Percentiles rank a stretch among this genome's conserved stretches.
Evolutionary conservation across 2,329 filamentous ascomycete species (phyloP).

Genomic region (Monosporascus sp.): DNA sequence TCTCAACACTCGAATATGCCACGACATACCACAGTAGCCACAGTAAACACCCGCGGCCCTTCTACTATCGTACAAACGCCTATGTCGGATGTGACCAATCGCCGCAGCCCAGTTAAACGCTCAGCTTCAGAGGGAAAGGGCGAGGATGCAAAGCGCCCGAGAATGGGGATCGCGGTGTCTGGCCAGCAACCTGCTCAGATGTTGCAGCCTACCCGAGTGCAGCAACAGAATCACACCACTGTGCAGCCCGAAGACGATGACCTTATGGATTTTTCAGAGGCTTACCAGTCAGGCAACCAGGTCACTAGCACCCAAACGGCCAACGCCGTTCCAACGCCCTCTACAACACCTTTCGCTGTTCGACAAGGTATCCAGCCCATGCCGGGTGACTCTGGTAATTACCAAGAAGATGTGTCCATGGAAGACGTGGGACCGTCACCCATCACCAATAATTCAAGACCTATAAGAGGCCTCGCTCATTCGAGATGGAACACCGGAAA

Average conservation of each 20-base stretch:
- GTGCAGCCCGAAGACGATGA: neutral
- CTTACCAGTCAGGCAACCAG: neutral
- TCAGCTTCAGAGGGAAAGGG: neutral
- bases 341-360: neutral
- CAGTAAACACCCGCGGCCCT: neutral
- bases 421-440: neutral
- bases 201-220: too few species aligned
- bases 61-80: neutral
- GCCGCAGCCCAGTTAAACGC: neutral
- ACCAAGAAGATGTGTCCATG: neutral
- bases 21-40: neutral
- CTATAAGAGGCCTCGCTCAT: neutral
- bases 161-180: neutral
- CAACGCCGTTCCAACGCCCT: neutral
- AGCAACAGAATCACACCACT: neutral
- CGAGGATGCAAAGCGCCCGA: neutral
- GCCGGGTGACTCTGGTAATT: neutral
- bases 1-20: too few species aligned
- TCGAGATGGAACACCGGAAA: constrained; percentile 9
- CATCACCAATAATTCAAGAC: neutral
- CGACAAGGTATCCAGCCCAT: neutral
- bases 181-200: neutral
- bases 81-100: neutral
- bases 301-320: neutral
- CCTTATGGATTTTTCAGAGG: neutral